Base-by-base conservation (phyloP, 768 basidiomycete genomes). In the Auricularia sp. region DNA sequence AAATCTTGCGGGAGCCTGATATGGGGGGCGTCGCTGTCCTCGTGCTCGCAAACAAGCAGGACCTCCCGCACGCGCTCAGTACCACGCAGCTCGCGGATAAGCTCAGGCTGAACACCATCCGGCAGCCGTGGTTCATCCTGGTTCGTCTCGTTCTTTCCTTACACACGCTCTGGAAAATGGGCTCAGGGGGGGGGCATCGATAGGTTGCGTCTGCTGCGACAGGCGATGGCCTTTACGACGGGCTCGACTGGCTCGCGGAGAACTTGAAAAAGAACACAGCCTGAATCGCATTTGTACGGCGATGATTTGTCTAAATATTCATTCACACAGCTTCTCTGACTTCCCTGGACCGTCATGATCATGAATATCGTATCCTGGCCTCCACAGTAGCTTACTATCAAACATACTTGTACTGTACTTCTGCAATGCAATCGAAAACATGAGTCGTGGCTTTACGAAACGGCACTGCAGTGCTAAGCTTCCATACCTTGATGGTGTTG, bases 181-280 rank as follows among this genome's bases (percentile, higher is more conserved):
- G 39, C 18, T 37, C 64, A 37, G 51, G 42, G n/a, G 21, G 13
- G 36, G 29, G 29, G 29, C 56, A 18, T 6, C 24, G 73, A 67
- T 77, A 99, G 92, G 92, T 96, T 69, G 94, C 97, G 54, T 99
- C 95, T 74, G 97, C 97, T 64, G 97, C 97, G 54, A 94, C 92
- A 70, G 97, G 96, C 69, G 97, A 98, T 75, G 97, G 97, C 80
- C 82, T 98, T 65, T 98, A 98, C 76, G 96, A 98, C 80, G 96
- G 96, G 77, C 82, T 97, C 70, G 95, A 98, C 80, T 98, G 94
- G 96, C 79, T 94, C 84, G 90, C 88, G 70, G 33, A 51, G 83
- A 42, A 42, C 39, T 42, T 42, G 8, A 42, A 42, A 14, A 42
- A 42, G 39, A 29, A 29, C 29, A 29, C 29, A 29, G 29, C 29